Conservation (phyloP, 208 protist species). For the Willaertia magna region DNA sequence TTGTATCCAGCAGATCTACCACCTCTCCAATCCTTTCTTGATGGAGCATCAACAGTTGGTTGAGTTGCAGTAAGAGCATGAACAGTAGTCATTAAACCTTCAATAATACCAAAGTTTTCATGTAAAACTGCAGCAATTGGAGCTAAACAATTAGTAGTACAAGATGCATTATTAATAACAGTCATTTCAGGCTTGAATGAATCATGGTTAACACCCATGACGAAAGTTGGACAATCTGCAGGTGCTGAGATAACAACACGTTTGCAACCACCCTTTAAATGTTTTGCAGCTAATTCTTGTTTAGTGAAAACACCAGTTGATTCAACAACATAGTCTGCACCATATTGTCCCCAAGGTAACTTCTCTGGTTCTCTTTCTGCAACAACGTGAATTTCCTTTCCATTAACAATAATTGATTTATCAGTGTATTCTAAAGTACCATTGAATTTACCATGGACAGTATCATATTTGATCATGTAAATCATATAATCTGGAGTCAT, state of each 20-base stretch:
- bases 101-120: conserved; percentile 85
- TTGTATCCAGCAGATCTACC: conserved; percentile 83
- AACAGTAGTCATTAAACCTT: conserved; percentile 97
- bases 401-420: background rate
- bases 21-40: conserved; percentile 93
- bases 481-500: conserved; percentile 77
- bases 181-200: conserved; percentile 58
- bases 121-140: conserved; percentile 89
- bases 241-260: conserved; percentile 98
- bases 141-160: conserved; percentile 99
- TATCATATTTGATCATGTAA: conserved; percentile 82
- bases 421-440: conserved; percentile 43
- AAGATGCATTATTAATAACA: conserved; percentile 95
- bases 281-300: conserved; percentile 63
- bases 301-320: conserved; percentile 95
- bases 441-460: conserved; percentile 80
- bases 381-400: background rate
- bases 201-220: conserved; percentile 96
- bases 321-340: conserved; percentile 93
- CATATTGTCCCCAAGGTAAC: conserved; percentile 77
- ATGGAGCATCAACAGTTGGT: conserved; percentile 91
- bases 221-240: conserved; percentile 85
- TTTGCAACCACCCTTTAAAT: conserved; percentile 89
- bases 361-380: conserved; percentile 58
- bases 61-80: conserved; percentile 97